A percentile compares a stretch with the other conserved stretches of the same genome.
phyloP scores from a whole-genome alignment of 2,329 filamentous ascomycete species.

The Fusarium haematococcum region DNA sequence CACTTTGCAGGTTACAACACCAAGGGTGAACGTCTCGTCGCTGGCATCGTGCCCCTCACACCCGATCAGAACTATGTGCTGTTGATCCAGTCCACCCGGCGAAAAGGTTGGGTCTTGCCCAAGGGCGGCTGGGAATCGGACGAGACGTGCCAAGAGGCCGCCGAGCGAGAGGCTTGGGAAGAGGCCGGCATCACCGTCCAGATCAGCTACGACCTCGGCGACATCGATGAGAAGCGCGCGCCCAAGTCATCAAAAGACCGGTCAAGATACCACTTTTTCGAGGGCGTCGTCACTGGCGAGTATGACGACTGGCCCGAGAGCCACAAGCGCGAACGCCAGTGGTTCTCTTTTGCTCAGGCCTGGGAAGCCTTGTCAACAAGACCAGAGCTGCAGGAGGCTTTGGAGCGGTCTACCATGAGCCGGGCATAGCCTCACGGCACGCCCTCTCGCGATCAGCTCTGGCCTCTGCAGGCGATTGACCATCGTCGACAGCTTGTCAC shows the following conservation, averaged over 20 bases:
- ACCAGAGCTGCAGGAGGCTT: constrained; percentile 88
- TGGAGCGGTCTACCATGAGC: constrained; percentile 82
- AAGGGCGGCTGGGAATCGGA: constrained; percentile 99
- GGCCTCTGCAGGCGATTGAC: constrained; percentile 1
- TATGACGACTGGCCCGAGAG: constrained; percentile 92
- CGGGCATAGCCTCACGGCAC: constrained; percentile 39
- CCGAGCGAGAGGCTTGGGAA: constrained; percentile 94
- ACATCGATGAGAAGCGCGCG: constrained; percentile 85
- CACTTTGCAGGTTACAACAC: constrained; percentile 81
- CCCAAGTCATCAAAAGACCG: constrained; percentile 77
- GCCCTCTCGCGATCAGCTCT: not conserved
- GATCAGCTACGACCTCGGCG: constrained; percentile 86
- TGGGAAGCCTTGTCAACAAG: constrained; percentile 79
- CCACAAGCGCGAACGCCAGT: constrained; percentile 89
- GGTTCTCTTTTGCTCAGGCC: constrained; percentile 90
- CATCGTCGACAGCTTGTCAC: not conserved
- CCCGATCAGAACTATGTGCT: constrained; percentile 88
- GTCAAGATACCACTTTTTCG: constrained; percentile 81
- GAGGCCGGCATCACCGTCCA: constrained; percentile 92
- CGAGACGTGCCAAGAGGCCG: constrained; percentile 87
- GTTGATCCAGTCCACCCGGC: constrained; percentile 90
- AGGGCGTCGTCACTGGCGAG: constrained; percentile 88
- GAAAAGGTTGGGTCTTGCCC: constrained; percentile 94
- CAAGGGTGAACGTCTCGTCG: constrained; percentile 93
- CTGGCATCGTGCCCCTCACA: constrained; percentile 91